Percentiles rank a stretch among this genome's conserved stretches.
These are phyloP conservation scores for Orbilia javanica DNA, from an alignment of 2,329 filamentous ascomycete species.

Conservation along the genomic window DNA sequence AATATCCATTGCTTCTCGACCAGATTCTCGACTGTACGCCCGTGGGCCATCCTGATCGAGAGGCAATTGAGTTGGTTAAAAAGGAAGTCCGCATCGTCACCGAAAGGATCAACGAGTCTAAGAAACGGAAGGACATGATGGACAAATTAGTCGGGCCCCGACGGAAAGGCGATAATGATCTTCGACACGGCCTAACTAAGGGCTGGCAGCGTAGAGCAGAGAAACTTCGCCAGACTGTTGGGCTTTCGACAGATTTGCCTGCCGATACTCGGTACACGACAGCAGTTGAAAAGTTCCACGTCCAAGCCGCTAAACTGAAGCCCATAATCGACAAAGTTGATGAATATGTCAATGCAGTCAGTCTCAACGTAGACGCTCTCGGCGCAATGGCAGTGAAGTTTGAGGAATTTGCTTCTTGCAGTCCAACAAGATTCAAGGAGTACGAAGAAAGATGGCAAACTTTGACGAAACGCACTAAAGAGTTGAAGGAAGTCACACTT, in stretches of 20 bases:
- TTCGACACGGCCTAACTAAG: slow-evolving; percentile 84
- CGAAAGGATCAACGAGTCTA: slow-evolving; percentile 87
- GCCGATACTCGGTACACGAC: slow-evolving; percentile 86
- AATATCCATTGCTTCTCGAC: slow-evolving; percentile 88
- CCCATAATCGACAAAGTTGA: slow-evolving; percentile 95
- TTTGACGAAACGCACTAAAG: slow-evolving; percentile 87
- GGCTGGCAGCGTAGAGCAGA: slow-evolving; percentile 90
- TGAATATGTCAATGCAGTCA: slow-evolving; percentile 85
- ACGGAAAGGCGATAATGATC: slow-evolving; percentile 89
- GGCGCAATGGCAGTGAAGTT: slow-evolving; percentile 84
- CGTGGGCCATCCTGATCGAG: slow-evolving; percentile 83
- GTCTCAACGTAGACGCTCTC: slow-evolving; percentile 83
- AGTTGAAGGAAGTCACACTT: slow-evolving; percentile 84
- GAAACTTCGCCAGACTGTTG: slow-evolving; percentile 80
- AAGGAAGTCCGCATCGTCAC: slow-evolving; percentile 75
- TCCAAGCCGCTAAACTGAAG: slow-evolving; percentile 91
- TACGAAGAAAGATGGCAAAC: slow-evolving; percentile 94
- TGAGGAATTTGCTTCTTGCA: slow-evolving; percentile 80
- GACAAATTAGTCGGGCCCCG: slow-evolving; percentile 84
- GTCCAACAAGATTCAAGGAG: slow-evolving; percentile 80
- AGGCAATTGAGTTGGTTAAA: slow-evolving; percentile 77
- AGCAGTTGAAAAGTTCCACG: slow-evolving; percentile 86
- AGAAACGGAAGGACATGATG: slow-evolving; percentile 92
- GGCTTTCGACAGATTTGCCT: slow-evolving; percentile 72
- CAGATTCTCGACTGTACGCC: slow-evolving; percentile 84